phyloP scores from a whole-genome alignment of 768 basidiomycete species.

The Holtermannia corniformis region DNA sequence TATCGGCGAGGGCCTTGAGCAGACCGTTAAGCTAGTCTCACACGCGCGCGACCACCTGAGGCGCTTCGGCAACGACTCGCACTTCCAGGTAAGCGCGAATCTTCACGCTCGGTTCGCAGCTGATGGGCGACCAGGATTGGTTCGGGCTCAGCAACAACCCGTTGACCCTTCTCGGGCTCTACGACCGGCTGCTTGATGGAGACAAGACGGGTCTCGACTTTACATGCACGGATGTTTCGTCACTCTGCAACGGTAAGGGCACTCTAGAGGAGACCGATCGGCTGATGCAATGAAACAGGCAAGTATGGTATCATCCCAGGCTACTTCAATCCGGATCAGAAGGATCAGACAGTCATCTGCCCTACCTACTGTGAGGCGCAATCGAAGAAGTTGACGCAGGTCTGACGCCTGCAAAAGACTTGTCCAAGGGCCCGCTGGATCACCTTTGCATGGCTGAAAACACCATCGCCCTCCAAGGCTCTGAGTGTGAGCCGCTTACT shows the following conservation, averaged over 20 bases:
- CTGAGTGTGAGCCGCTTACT: slow-evolving; percentile 6
- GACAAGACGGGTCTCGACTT: slow-evolving; percentile 15
- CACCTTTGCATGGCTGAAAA: slow-evolving; percentile 8
- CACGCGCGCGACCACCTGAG: slow-evolving; percentile 13
- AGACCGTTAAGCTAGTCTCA: slow-evolving; percentile 6
- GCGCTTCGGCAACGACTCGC: slow-evolving; percentile 12
- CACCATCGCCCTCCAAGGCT: slow-evolving; percentile 11
- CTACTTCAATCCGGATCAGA: background rate
- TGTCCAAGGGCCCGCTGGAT: slow-evolving; percentile 8
- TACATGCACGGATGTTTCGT: slow-evolving; percentile 14
- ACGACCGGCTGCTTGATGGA: slow-evolving; percentile 15
- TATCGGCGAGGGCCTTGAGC: slow-evolving; percentile 13
- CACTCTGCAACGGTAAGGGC: too few relatives aligned
- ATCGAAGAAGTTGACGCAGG: too few relatives aligned
- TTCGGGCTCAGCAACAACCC: slow-evolving; percentile 11
- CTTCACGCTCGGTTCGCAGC: background rate
- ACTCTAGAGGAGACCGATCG: too few relatives aligned
- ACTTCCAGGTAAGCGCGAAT: slow-evolving; percentile 6
- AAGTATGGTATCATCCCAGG: slow-evolving; percentile 18
- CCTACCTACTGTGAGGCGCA: slow-evolving; percentile 18
- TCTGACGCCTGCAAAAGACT: too few relatives aligned
- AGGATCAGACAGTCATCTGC: slow-evolving; percentile 13
- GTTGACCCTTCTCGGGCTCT: slow-evolving; percentile 10
- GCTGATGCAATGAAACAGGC: slow-evolving; percentile 7
- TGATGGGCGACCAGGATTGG: slow-evolving; percentile 3